Percentiles rank a stretch among this genome's conserved stretches.
Evolutionary conservation across 345 rosid species (phyloP).

Genomic region (Murraya paniculata): DNA sequence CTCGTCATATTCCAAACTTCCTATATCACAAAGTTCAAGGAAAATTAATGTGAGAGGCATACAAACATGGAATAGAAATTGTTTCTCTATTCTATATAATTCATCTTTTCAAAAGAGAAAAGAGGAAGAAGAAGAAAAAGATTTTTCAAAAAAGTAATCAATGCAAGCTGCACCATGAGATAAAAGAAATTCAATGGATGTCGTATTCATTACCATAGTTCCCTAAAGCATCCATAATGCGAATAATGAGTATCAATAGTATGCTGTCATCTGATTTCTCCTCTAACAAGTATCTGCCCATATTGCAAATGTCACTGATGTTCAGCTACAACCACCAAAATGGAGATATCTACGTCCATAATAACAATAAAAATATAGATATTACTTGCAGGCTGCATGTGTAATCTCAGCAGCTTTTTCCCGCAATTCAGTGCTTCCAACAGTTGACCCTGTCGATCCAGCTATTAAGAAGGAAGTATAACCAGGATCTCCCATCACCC

Average conservation of each 20-base stretch:
- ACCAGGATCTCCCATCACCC: constrained; percentile 47
- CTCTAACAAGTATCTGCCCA: constrained; percentile 75
- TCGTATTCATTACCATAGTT: constrained; percentile 69
- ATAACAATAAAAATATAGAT: constrained; percentile 18
- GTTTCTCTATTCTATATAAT: no score
- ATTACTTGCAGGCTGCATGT: constrained; percentile 90
- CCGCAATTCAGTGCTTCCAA: constrained; percentile 80
- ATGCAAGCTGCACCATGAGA: neutral
- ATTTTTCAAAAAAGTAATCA: neutral
- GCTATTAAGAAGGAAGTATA: constrained; percentile 77
- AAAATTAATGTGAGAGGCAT: constrained; percentile 2
- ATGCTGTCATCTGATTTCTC: constrained; percentile 99
- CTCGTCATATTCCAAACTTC: constrained; percentile 92
- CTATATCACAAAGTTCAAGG: constrained; percentile 35
- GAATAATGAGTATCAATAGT: constrained; percentile 76
- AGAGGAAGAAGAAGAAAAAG: no score
- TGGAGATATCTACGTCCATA: constrained; percentile 5
- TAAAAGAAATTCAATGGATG: constrained; percentile 13
- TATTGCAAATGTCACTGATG: constrained; percentile 19
- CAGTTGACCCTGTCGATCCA: constrained; percentile 86
- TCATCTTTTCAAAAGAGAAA: no score
- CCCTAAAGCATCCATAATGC: constrained; percentile 91
- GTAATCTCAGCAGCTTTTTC: constrained; percentile 82
- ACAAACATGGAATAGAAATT: neutral
- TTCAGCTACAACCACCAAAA: constrained; percentile 17